These are phyloP conservation scores for Xylaria sp. DNA, from an alignment of 2,329 filamentous ascomycete species.

Conservation along the genomic window DNA sequence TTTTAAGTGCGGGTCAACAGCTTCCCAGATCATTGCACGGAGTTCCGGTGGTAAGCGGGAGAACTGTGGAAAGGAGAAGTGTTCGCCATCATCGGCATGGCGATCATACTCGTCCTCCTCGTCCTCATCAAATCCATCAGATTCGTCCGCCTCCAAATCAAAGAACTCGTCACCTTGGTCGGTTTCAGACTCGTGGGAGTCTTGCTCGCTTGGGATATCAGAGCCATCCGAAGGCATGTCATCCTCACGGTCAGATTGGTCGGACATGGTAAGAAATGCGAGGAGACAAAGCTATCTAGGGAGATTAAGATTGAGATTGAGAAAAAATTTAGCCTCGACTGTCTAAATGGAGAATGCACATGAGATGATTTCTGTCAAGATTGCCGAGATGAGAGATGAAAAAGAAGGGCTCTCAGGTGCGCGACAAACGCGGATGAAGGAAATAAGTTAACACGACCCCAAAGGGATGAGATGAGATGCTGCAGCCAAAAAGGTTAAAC, in stretches of 20 bases:
- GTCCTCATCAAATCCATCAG: slow-evolving; percentile 36
- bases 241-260: slow-evolving; percentile 41
- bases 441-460: background rate
- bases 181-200: slow-evolving; percentile 38
- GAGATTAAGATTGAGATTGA: background rate
- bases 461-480: slow-evolving; percentile 1
- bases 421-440: slow-evolving; percentile 15
- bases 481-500: slow-evolving; percentile 12
- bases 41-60: slow-evolving; percentile 50
- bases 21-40: slow-evolving; percentile 50
- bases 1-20: slow-evolving; percentile 49
- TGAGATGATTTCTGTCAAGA: background rate
- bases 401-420: background rate
- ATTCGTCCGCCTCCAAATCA: slow-evolving; percentile 49
- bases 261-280: slow-evolving; percentile 38
- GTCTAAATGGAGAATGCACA: background rate
- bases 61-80: slow-evolving; percentile 50
- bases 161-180: slow-evolving; percentile 41
- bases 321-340: background rate
- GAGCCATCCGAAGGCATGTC: slow-evolving; percentile 27
- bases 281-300: background rate
- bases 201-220: slow-evolving; percentile 20
- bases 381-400: slow-evolving; percentile 8
- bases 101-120: slow-evolving; percentile 25
- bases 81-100: background rate